A percentile compares a stretch with the other conserved stretches of the same genome.
Conservation (phyloP, 1,284 basidiomycete genomes). For the Schizopora paradoxa region DNA sequence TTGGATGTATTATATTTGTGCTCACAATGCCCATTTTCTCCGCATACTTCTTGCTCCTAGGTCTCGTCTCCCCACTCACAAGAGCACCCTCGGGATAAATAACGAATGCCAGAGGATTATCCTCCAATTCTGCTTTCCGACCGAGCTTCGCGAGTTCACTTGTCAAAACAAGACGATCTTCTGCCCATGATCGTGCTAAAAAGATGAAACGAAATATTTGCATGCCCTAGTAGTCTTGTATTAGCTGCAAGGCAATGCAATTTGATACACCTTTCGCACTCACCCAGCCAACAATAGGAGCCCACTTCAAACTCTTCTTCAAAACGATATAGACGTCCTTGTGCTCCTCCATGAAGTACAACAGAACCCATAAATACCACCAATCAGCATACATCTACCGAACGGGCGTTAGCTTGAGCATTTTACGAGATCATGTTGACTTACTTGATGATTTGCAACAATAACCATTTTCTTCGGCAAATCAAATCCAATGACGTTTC, state of each 20-base stretch:
- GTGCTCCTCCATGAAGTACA: constrained; percentile 71
- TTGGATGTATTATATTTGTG: constrained; percentile 19
- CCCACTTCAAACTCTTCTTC: constrained; percentile 84
- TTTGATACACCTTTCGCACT: too few species aligned
- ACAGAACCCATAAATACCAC: constrained; percentile 89
- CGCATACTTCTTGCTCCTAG: constrained; percentile 79
- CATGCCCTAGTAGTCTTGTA: constrained; percentile 65
- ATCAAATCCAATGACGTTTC: constrained; percentile 55
- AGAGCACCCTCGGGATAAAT: constrained; percentile 94
- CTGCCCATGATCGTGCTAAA: constrained; percentile 81
- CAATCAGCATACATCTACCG: constrained; percentile 81
- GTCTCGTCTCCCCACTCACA: constrained; percentile 76
- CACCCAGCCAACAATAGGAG: constrained; percentile 87
- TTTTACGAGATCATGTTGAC: constrained; percentile 17
- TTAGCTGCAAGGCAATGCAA: too few species aligned
- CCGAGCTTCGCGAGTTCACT: constrained; percentile 54
- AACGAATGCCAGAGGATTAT: constrained; percentile 74
- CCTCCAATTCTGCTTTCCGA: constrained; percentile 52
- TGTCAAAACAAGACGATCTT: constrained; percentile 65
- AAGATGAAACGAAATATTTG: constrained; percentile 92
- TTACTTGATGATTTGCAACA: constrained; percentile 79
- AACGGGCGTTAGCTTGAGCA: background rate
- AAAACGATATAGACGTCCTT: constrained; percentile 82
- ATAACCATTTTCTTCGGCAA: constrained; percentile 75
- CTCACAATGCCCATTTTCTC: constrained; percentile 78